Percentiles rank a stretch among this genome's conserved stretches.
Evolutionary conservation across 164 flowering plant species (phyloP).

Genomic region (Berberis vulgaris): DNA sequence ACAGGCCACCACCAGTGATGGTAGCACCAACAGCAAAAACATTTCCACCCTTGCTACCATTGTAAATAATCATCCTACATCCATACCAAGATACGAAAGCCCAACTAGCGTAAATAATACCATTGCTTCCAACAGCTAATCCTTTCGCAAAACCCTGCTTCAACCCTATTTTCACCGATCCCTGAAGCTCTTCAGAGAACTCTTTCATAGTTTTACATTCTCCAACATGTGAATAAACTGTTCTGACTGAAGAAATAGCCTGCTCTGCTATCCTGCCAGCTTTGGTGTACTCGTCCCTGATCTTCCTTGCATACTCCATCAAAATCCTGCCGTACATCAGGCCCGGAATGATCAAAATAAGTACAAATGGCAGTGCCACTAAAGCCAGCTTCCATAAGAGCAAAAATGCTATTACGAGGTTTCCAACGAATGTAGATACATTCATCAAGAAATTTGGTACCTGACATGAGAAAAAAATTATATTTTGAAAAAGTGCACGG

Average conservation of each 20-base stretch:
- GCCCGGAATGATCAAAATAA: slow-evolving; percentile 63
- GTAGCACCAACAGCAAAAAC: not conserved
- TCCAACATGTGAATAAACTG: slow-evolving; percentile 2
- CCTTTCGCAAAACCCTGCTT: slow-evolving; percentile 4
- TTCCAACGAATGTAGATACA: slow-evolving; percentile 36
- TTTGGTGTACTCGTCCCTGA: slow-evolving; percentile 50
- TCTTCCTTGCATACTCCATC: slow-evolving; percentile 46
- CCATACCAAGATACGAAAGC: slow-evolving; percentile 2
- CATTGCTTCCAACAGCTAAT: slow-evolving; percentile 2
- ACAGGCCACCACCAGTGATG: not conserved
- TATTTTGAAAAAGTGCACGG: not conserved
- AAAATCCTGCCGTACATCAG: slow-evolving; percentile 54
- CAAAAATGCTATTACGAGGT: slow-evolving; percentile 45
- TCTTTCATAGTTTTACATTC: slow-evolving; percentile 1
- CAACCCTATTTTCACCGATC: not conserved
- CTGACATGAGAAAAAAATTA: slow-evolving; percentile 18
- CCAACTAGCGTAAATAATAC: slow-evolving; percentile 1
- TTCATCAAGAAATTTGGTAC: slow-evolving; percentile 57
- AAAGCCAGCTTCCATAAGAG: slow-evolving; percentile 67
- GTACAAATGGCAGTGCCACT: slow-evolving; percentile 55
- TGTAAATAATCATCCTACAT: not conserved
- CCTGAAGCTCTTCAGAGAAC: not conserved
- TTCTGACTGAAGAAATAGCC: slow-evolving; percentile 1
- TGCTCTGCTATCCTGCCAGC: slow-evolving; percentile 26
- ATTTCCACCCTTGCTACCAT: not conserved